These are phyloP conservation scores for Colletotrichum shisoi DNA, from an alignment of 2,329 filamentous ascomycete species.

Conservation along the genomic window DNA sequence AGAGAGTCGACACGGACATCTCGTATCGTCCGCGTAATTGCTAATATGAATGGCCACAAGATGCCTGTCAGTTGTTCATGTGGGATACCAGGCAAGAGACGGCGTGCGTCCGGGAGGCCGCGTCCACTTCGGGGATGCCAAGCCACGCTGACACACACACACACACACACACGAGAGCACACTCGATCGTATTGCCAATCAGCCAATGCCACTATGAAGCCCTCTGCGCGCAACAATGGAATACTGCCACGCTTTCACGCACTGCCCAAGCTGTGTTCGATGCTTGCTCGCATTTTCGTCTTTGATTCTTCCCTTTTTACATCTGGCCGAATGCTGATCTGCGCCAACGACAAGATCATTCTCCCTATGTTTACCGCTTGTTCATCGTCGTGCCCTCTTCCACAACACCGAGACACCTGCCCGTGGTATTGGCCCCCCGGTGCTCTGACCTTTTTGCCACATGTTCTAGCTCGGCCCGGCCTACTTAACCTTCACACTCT, in stretches of 20 bases:
- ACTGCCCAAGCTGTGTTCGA: constrained; percentile 23
- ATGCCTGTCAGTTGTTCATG: no score
- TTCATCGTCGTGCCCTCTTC: constrained; percentile 1
- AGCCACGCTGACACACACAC: constrained; percentile 12
- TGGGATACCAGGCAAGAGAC: no score
- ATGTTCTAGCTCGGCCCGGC: neutral
- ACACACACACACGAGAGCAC: neutral
- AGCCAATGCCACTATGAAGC: neutral
- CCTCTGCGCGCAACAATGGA: neutral
- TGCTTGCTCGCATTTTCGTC: constrained; percentile 9
- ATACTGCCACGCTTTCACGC: constrained; percentile 6
- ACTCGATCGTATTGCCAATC: constrained; percentile 7
- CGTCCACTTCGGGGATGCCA: constrained; percentile 12
- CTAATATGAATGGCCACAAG: no score
- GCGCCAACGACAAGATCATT: constrained; percentile 1
- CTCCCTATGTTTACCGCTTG: neutral
- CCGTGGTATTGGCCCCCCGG: neutral
- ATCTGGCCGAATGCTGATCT: neutral
- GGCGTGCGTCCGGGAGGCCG: neutral
- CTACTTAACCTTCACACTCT: neutral
- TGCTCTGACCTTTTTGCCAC: constrained; percentile 4
- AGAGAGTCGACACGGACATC: no score
- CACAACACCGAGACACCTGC: neutral
- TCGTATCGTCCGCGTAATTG: no score
- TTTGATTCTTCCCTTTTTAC: neutral